These are phyloP conservation scores for Pythium scleroteichum DNA, from an alignment of 352 stramenopile species.

Conservation along the genomic window DNA sequence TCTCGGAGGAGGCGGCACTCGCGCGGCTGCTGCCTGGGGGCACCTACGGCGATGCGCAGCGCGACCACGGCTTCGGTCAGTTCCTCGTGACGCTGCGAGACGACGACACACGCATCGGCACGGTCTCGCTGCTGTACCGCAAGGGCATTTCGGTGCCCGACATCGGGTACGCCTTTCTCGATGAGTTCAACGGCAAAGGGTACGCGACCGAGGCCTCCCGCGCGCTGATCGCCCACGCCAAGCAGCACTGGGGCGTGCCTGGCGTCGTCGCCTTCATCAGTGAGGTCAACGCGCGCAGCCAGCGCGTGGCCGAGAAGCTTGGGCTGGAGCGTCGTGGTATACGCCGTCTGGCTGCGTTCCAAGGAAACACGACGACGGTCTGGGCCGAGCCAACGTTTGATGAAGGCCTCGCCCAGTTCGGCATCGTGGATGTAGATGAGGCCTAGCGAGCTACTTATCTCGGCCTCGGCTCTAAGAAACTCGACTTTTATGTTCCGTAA, in stretches of 20 bases:
- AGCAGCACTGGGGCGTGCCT: not conserved
- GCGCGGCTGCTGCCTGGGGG: not conserved
- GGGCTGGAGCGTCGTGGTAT: not conserved
- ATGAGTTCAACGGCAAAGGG: conserved; percentile 1
- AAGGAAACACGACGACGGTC: not conserved
- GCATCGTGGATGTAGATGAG: not conserved
- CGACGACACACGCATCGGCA: not conserved
- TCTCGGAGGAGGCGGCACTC: not conserved
- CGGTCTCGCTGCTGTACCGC: not conserved
- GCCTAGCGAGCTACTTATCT: too few relatives aligned
- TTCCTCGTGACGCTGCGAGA: not conserved
- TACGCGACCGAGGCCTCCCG: not conserved
- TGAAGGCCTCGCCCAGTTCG: not conserved
- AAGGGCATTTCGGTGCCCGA: not conserved
- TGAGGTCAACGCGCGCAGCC: not conserved
- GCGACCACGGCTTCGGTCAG: not conserved
- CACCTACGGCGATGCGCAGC: not conserved
- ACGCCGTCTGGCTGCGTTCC: not conserved
- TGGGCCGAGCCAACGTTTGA: not conserved
- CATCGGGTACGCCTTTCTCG: conserved; percentile 1
- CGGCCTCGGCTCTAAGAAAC: too few relatives aligned
- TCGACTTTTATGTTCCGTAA: too few relatives aligned
- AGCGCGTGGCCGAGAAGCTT: conserved; percentile 5
- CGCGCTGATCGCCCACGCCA: not conserved
- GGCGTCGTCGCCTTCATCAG: conserved; percentile 2